These are phyloP conservation scores for Zygosaccharomyces pseudobailii DNA, from an alignment of 1,139 yeast genomes.

Conservation along the genomic window DNA sequence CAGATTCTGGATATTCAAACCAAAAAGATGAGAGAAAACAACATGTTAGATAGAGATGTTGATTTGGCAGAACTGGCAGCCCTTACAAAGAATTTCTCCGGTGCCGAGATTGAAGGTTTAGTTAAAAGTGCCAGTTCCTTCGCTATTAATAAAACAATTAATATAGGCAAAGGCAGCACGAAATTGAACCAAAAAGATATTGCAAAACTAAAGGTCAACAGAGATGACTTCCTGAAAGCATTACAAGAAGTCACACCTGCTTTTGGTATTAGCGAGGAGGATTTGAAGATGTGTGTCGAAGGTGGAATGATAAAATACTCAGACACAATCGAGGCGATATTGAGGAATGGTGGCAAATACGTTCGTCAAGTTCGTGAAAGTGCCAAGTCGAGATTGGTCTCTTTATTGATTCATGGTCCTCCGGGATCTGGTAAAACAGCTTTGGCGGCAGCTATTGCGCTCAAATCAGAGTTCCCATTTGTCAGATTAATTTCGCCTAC, in stretches of 20 bases:
- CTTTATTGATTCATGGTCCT: conserved; percentile 88
- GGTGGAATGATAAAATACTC: conserved; percentile 86
- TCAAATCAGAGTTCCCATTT: conserved; percentile 84
- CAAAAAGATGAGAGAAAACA: conserved; percentile 78
- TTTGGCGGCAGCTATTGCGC: conserved; percentile 80
- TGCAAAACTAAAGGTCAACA: conserved; percentile 63
- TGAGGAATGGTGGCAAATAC: conserved; percentile 71
- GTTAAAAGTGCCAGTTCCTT: conserved; percentile 94
- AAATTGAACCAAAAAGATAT: conserved; percentile 54
- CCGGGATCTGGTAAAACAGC: conserved; percentile 97
- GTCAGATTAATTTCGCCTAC: conserved; percentile 86
- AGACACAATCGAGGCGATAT: conserved; percentile 56
- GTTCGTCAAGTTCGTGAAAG: conserved; percentile 75
- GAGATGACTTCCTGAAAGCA: conserved; percentile 80
- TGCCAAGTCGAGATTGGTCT: conserved; percentile 72
- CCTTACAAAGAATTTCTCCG: conserved; percentile 86
- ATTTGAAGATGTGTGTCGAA: conserved; percentile 69
- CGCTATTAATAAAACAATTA: conserved; percentile 82
- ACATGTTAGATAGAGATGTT: conserved; percentile 71
- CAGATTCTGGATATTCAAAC: conserved; percentile 93
- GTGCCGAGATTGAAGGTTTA: conserved; percentile 97
- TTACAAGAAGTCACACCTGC: conserved; percentile 89
- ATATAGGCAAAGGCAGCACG: conserved; percentile 74
- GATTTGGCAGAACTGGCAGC: conserved; percentile 73
- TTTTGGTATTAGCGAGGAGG: conserved; percentile 95